phyloP scores from a whole-genome alignment of 148 eudicot species.

The Bassia scoparia region DNA sequence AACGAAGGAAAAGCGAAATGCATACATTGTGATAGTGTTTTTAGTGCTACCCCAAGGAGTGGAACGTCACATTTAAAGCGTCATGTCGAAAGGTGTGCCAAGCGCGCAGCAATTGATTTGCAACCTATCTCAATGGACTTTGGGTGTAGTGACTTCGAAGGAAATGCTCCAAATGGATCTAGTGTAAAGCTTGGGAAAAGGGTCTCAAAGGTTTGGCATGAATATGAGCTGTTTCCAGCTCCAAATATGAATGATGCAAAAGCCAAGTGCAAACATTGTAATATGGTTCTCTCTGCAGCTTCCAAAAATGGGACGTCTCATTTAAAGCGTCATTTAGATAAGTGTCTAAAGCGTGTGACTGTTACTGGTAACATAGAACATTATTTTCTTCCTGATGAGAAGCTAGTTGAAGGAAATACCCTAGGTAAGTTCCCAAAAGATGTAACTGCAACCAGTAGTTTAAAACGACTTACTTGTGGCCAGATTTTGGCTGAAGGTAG shows the following conservation, averaged over 20 bases:
- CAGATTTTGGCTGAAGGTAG: slow-evolving; percentile 31
- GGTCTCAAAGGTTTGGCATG: slow-evolving; percentile 46
- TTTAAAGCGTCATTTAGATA: slow-evolving; percentile 49
- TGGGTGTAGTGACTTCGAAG: slow-evolving; percentile 32
- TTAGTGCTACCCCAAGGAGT: slow-evolving; percentile 44
- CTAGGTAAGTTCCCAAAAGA: slow-evolving; percentile 20
- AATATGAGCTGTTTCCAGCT: slow-evolving; percentile 40
- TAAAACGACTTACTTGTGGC: not conserved
- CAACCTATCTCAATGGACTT: slow-evolving; percentile 39
- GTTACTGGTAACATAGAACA: slow-evolving; percentile 20
- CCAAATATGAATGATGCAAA: slow-evolving; percentile 42
- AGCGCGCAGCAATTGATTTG: slow-evolving; percentile 37
- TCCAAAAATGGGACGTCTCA: slow-evolving; percentile 53
- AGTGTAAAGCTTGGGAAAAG: slow-evolving; percentile 29
- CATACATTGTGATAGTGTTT: slow-evolving; percentile 36
- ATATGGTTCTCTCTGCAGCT: slow-evolving; percentile 41
- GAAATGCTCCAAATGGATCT: slow-evolving; percentile 16
- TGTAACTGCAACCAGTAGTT: slow-evolving; percentile 8
- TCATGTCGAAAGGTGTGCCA: slow-evolving; percentile 43
- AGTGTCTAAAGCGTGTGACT: slow-evolving; percentile 35
- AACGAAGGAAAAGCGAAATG: slow-evolving; percentile 45
- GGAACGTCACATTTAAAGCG: slow-evolving; percentile 52
- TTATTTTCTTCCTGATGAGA: slow-evolving; percentile 18
- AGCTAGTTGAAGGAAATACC: slow-evolving; percentile 14
- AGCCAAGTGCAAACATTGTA: slow-evolving; percentile 49